Evolutionary conservation across 192 early-diverging fungal species (phyloP).

Genomic region (Coemansia sp.): DNA sequence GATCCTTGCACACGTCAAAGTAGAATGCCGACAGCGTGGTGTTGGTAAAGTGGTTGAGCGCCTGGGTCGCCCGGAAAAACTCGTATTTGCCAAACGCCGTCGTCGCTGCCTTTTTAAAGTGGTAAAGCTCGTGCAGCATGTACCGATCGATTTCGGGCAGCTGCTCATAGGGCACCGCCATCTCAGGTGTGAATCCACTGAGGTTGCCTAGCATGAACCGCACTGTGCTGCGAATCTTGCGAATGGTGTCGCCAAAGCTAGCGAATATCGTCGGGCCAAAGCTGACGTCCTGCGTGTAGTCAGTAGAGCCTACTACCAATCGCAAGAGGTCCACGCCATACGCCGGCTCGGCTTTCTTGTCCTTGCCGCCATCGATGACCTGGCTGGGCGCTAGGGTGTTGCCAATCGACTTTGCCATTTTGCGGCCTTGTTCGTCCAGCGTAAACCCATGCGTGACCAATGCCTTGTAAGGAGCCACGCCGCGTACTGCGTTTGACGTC

Average conservation of each 20-base stretch:
- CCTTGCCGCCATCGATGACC: slow-evolving; percentile 71
- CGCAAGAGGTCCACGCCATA: slow-evolving; percentile 75
- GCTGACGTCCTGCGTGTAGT: slow-evolving; percentile 72
- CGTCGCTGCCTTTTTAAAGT: slow-evolving; percentile 58
- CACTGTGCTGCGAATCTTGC: slow-evolving; percentile 73
- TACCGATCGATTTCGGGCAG: slow-evolving; percentile 51
- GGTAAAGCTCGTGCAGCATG: slow-evolving; percentile 64
- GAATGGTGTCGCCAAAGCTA: slow-evolving; percentile 63
- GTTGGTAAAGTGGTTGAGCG: slow-evolving; percentile 67
- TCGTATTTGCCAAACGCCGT: slow-evolving; percentile 60
- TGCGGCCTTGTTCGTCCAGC: slow-evolving; percentile 73
- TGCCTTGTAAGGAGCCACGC: slow-evolving; percentile 65
- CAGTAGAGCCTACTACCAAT: slow-evolving; percentile 72
- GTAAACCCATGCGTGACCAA: slow-evolving; percentile 83
- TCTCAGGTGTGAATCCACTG: slow-evolving; percentile 52
- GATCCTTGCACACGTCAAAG: slow-evolving; percentile 79
- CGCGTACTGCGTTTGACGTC: slow-evolving; percentile 67
- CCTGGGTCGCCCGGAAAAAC: slow-evolving; percentile 65
- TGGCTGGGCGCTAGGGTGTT: slow-evolving; percentile 67
- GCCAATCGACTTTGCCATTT: slow-evolving; percentile 84
- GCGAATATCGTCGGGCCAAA: slow-evolving; percentile 68
- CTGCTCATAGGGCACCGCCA: slow-evolving; percentile 55
- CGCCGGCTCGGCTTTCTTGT: slow-evolving; percentile 66
- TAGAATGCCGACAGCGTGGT: slow-evolving; percentile 71
- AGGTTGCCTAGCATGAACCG: slow-evolving; percentile 80